Evolutionary conservation across 1,284 basidiomycete species (phyloP).

Genomic region (Ceratobasidium sp.): DNA sequence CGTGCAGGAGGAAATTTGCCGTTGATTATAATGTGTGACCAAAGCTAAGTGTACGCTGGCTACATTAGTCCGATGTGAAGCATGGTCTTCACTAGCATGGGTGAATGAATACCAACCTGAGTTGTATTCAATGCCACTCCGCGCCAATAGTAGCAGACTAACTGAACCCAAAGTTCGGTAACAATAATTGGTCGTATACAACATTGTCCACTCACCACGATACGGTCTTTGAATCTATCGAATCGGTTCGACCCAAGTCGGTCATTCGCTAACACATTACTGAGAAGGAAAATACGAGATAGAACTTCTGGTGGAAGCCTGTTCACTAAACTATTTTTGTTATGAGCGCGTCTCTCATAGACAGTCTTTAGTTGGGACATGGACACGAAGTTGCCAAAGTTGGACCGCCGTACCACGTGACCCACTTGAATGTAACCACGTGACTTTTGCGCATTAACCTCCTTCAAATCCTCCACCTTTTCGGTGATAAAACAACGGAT

Average conservation of each 20-base stretch:
- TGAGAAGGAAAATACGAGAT: neutral
- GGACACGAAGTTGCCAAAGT: neutral
- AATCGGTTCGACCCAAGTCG: no score
- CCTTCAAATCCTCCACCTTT: no score
- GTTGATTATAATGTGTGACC: neutral
- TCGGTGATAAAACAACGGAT: no score
- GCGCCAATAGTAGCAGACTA: conserved; percentile 1
- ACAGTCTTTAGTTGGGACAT: neutral
- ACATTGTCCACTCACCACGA: neutral
- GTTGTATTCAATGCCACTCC: neutral
- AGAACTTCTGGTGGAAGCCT: neutral
- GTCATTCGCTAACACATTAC: neutral
- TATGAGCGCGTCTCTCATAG: neutral
- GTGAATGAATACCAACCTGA: neutral
- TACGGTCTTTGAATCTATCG: neutral
- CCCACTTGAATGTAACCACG: no score
- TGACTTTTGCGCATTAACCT: neutral
- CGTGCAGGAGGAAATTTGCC: neutral
- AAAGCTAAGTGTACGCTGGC: neutral
- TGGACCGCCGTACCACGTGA: no score
- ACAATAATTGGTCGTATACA: neutral
- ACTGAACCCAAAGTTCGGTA: neutral
- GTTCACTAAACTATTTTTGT: neutral
- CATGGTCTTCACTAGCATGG: neutral
- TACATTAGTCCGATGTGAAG: neutral